A percentile compares a stretch with the other conserved stretches of the same genome.
phyloP scores from a whole-genome alignment of 495 filamentous ascomycete species.

The Baudoinia panamericana region DNA sequence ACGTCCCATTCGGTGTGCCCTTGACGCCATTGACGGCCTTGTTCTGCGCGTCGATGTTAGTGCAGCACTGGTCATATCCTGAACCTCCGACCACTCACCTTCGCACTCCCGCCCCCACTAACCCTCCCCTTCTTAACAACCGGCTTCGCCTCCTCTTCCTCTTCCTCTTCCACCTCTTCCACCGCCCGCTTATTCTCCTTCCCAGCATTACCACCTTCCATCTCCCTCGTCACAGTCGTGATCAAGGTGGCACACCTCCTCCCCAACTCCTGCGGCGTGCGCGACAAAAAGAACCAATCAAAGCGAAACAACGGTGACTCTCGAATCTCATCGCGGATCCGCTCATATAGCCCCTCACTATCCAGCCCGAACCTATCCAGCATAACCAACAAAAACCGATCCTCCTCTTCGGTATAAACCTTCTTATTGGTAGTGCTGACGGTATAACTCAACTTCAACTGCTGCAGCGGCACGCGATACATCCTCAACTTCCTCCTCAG shows the following conservation, averaged over 20 bases:
- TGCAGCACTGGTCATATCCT: too few species aligned
- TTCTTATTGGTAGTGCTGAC: slow-evolving; percentile 99
- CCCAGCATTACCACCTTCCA: slow-evolving; percentile 41
- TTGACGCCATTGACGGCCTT: slow-evolving; percentile 50
- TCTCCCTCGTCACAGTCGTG: slow-evolving; percentile 85
- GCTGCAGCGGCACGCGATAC: slow-evolving; percentile 92
- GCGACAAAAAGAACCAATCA: slow-evolving; percentile 96
- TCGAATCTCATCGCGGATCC: slow-evolving; percentile 48
- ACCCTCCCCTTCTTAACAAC: slow-evolving; percentile 89
- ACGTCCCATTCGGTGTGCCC: slow-evolving; percentile 40
- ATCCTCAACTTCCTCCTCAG: slow-evolving; percentile 85
- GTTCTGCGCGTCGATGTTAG: slow-evolving; percentile 36
- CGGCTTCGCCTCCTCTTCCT: slow-evolving; percentile 56
- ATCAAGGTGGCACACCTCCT: slow-evolving; percentile 87
- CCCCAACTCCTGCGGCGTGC: slow-evolving; percentile 84
- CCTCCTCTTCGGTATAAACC: slow-evolving; percentile 97
- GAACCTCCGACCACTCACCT: slow-evolving; percentile 6
- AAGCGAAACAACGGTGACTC: slow-evolving; percentile 94
- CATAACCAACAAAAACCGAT: slow-evolving; percentile 88
- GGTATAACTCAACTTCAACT: slow-evolving; percentile 96
- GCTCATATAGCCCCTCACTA: slow-evolving; percentile 30
- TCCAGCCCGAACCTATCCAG: slow-evolving; percentile 74
- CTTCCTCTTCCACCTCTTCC: slow-evolving; percentile 58
- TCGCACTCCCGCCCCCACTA: slow-evolving; percentile 33
- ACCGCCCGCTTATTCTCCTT: slow-evolving; percentile 66